phyloP scores from a whole-genome alignment of 2,329 filamentous ascomycete species.

The Dothideomycetes sp. region DNA sequence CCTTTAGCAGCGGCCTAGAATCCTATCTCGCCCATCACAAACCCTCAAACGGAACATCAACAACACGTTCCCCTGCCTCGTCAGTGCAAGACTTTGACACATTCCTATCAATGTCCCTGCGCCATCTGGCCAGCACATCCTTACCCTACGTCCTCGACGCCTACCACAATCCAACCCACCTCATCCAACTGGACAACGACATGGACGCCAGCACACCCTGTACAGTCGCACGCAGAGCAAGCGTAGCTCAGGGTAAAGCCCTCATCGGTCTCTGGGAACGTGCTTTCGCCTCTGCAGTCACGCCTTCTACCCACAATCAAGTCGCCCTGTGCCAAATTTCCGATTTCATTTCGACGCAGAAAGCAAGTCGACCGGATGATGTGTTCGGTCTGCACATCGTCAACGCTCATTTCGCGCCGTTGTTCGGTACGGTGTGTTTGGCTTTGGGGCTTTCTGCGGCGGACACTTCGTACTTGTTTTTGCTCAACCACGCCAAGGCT shows the following conservation, averaged over 20 bases:
- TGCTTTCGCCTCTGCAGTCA: slow-evolving; percentile 18
- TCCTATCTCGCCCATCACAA: slow-evolving; percentile 63
- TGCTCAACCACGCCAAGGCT: slow-evolving; percentile 68
- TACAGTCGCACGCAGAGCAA: slow-evolving; percentile 68
- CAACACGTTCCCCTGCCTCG: slow-evolving; percentile 18
- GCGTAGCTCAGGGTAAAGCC: slow-evolving; percentile 65
- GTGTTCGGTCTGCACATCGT: slow-evolving; percentile 3
- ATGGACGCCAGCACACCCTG: slow-evolving; percentile 70
- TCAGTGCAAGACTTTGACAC: slow-evolving; percentile 42
- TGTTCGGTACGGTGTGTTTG: slow-evolving; percentile 58
- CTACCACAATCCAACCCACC: slow-evolving; percentile 44
- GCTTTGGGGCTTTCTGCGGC: slow-evolving; percentile 51
- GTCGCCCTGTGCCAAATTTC: background rate
- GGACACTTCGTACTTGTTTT: slow-evolving; percentile 64
- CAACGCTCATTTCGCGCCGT: slow-evolving; percentile 59
- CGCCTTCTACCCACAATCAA: background rate
- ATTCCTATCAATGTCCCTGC: slow-evolving; percentile 63
- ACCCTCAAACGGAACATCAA: slow-evolving; percentile 24
- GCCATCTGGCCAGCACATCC: slow-evolving; percentile 61
- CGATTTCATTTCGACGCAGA: background rate
- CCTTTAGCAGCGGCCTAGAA: slow-evolving; percentile 74
- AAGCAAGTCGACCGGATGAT: background rate
- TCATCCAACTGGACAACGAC: slow-evolving; percentile 59
- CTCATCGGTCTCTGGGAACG: slow-evolving; percentile 65
- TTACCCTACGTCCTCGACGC: slow-evolving; percentile 67